Base-by-base conservation (phyloP, 75 land plant genomes). In the Pinus taeda region DNA sequence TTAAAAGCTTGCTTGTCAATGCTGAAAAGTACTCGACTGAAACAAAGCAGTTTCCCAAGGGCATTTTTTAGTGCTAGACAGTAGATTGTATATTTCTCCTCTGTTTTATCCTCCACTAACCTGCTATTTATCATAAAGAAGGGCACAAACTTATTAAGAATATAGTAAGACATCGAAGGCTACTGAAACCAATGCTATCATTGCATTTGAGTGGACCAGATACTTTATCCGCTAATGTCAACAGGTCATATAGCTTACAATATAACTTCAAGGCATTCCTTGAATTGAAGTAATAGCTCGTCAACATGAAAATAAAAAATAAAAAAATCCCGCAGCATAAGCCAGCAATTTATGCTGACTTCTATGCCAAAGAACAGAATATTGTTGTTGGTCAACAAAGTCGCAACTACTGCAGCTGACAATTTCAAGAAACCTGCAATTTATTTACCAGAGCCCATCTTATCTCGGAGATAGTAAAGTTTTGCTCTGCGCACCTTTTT, bases 401-500 rank as follows among this genome's bases (percentile, higher is more conserved):
- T n/a, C 6, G 21, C 21, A 59, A 20, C 18, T 59, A n/a, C 18
- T 17, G n/a, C 18, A 59, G 21, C 7, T 20, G 21, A 6, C 21
- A 59, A 59, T 20, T 18, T 7, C 4, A 18, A 18, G n/a, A 18
- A 59, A 17, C 42, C 42, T 39, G 20, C 20, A 20, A 36, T 69
- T 42, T 69, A 39, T 20, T 45, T 45, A 42, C 45, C 42, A 21
- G 53, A 69, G 18, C 72, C 72, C 75, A 86, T 72, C 77, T 93
- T 96, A 80, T 96, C 93, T 61, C 98, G 88, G 73, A 96, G 80
- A 82, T 96, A 96, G 78, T 88, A 96, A 77, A 96, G 84, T 84
- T 93, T 91, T 60, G 98, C 98, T 75, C 94, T 90, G 57, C 98
- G 81, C 17, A 90, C 98, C 73, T 88, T 93, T 83, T 92, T 82